Percentiles rank a stretch among this genome's conserved stretches.
Evolutionary conservation across 2,329 filamentous ascomycete species (phyloP).

Genomic region (Cytospora leucostoma): DNA sequence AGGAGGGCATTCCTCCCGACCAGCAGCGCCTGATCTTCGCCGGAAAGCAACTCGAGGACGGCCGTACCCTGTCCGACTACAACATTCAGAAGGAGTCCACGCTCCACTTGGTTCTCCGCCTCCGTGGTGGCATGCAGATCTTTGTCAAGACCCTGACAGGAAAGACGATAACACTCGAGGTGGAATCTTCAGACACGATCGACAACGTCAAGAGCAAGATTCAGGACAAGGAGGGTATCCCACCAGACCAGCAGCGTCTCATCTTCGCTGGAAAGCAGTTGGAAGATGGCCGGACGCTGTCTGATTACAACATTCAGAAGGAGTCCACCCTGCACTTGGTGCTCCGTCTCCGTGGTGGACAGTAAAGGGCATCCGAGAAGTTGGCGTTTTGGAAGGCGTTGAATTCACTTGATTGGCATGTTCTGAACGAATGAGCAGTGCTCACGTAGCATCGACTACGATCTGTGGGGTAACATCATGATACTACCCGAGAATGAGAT

Average conservation of each 20-base stretch:
- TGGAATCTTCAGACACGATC: slow-evolving; percentile 68
- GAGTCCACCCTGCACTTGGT: slow-evolving; percentile 72
- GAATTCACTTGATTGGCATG: background rate
- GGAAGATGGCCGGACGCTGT: slow-evolving; percentile 76
- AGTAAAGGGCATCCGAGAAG: slow-evolving; percentile 38
- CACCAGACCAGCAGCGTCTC: slow-evolving; percentile 69
- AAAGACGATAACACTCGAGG: slow-evolving; percentile 70
- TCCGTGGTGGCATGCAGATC: slow-evolving; percentile 79
- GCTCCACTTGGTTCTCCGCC: slow-evolving; percentile 76
- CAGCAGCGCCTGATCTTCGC: slow-evolving; percentile 94
- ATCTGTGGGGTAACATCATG: slow-evolving; percentile 2
- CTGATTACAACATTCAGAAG: slow-evolving; percentile 88
- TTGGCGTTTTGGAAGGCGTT: background rate
- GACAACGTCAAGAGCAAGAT: slow-evolving; percentile 73
- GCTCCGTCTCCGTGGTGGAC: slow-evolving; percentile 69
- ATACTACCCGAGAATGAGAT: slow-evolving; percentile 14
- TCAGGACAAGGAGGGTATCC: slow-evolving; percentile 72
- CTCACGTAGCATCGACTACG: slow-evolving; percentile 30
- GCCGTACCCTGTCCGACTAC: slow-evolving; percentile 88
- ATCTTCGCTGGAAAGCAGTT: slow-evolving; percentile 73
- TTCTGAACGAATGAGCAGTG: slow-evolving; percentile 17
- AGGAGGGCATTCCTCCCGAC: slow-evolving; percentile 91
- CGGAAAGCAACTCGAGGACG: slow-evolving; percentile 91
- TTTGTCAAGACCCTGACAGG: slow-evolving; percentile 72
- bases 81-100: slow-evolving; percentile 95